Conservation (phyloP, 202 grass and related monocot species). For the Carex sylvatica region DNA sequence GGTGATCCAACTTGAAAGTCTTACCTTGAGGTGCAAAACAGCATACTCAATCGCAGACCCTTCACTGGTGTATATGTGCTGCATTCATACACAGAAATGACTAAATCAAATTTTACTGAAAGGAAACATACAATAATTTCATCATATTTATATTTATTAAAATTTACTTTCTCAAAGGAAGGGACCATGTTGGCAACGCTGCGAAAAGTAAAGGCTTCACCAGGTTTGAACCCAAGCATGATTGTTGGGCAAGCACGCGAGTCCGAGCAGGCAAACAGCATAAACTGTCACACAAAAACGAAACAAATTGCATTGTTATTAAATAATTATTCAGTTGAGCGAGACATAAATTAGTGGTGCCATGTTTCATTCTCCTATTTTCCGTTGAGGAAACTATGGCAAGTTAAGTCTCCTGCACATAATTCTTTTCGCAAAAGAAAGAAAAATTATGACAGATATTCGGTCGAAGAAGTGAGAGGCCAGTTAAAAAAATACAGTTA, state of each 20-base stretch:
- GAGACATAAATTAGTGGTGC: background rate
- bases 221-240: slow-evolving; percentile 60
- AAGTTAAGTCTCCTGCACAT: no score
- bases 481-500: no score
- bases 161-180: slow-evolving; percentile 48
- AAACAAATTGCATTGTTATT: background rate
- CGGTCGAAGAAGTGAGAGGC: no score
- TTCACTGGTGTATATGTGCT: slow-evolving; percentile 53
- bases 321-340: background rate
- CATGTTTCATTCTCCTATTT: background rate
- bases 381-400: no score
- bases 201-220: slow-evolving; percentile 81
- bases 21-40: slow-evolving; percentile 58
- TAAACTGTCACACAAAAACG: slow-evolving; percentile 42
- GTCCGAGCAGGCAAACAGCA: slow-evolving; percentile 82
- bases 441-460: no score
- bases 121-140: background rate
- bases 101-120: background rate
- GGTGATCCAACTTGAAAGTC: no score
- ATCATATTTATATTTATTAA: background rate
- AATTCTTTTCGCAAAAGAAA: no score
- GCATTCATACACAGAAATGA: slow-evolving; percentile 10
- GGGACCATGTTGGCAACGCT: slow-evolving; percentile 87
- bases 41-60: slow-evolving; percentile 85
- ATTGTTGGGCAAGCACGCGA: slow-evolving; percentile 82